phyloP scores from a whole-genome alignment of 208 protist genomes.

The Tritrichomonas foetus region DNA sequence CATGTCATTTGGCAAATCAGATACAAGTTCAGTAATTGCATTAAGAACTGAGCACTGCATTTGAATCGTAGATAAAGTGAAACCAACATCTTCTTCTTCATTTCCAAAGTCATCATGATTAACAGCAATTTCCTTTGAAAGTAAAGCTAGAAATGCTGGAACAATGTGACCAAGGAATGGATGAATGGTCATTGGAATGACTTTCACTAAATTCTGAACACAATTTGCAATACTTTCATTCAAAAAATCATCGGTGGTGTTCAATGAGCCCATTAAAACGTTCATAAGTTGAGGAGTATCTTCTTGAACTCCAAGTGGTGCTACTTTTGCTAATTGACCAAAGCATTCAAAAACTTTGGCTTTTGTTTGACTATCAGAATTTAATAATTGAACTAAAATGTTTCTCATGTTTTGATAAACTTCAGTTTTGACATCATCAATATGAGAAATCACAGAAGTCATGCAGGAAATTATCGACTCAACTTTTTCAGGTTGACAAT shows the following conservation, averaged over 20 bases:
- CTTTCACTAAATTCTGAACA: neutral
- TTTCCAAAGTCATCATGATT: neutral
- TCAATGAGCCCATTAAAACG: neutral
- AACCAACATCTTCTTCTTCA: neutral
- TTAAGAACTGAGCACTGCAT: neutral
- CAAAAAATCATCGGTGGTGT: neutral
- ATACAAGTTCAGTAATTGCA: neutral
- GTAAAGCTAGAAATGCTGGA: neutral
- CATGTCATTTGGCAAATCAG: neutral
- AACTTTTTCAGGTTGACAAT: neutral
- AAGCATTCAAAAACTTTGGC: neutral
- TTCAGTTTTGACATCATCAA: neutral
- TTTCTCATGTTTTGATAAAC: neutral
- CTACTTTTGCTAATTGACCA: neutral
- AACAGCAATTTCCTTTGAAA: neutral
- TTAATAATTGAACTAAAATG: neutral
- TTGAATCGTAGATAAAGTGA: neutral
- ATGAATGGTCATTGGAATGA: neutral
- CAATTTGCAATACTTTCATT: neutral
- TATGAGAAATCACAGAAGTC: neutral
- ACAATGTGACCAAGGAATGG: neutral
- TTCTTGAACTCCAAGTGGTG: neutral
- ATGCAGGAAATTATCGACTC: neutral
- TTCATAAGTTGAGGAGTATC: neutral
- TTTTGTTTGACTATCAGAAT: neutral